Evolutionary conservation across 768 basidiomycete species (phyloP).

Genomic region (Tephrocybe sp.): DNA sequence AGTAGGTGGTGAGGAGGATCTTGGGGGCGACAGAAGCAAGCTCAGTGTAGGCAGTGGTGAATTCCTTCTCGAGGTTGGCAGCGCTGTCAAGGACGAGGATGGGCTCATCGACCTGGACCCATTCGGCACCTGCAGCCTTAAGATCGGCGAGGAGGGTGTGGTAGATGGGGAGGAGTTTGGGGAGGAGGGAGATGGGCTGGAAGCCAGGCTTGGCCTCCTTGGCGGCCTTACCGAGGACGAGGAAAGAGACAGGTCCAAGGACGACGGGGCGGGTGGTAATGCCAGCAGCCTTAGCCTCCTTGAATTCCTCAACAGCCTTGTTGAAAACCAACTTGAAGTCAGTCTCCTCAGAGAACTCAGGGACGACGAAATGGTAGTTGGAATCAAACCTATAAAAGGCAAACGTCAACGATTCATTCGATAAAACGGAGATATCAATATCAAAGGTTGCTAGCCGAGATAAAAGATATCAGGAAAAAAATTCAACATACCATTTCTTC

Average conservation of each 20-base stretch:
- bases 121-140: constrained; percentile 89
- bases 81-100: constrained; percentile 90
- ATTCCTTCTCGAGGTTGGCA: constrained; percentile 73
- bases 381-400: constrained; percentile 79
- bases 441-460: constrained; percentile 7
- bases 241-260: constrained; percentile 94
- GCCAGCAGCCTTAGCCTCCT: constrained; percentile 90
- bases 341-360: constrained; percentile 85
- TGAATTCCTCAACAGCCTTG: constrained; percentile 92
- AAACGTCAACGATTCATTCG: constrained; percentile 7
- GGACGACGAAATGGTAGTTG: constrained; percentile 99
- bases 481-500: constrained; percentile 89
- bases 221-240: constrained; percentile 86
- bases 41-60: constrained; percentile 73
- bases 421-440: background rate
- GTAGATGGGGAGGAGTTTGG: constrained; percentile 90
- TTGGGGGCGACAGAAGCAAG: constrained; percentile 83
- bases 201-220: constrained; percentile 83
- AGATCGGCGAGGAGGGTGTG: constrained; percentile 85
- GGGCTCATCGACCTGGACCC: constrained; percentile 97
- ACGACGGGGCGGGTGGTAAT: constrained; percentile 92
- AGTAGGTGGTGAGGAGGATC: constrained; percentile 95
- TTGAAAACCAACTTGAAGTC: constrained; percentile 95
- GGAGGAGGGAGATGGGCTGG: constrained; percentile 87
- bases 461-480: background rate